Conservation (phyloP, 495 filamentous ascomycete genomes). For the Filosporella fistucella region DNA sequence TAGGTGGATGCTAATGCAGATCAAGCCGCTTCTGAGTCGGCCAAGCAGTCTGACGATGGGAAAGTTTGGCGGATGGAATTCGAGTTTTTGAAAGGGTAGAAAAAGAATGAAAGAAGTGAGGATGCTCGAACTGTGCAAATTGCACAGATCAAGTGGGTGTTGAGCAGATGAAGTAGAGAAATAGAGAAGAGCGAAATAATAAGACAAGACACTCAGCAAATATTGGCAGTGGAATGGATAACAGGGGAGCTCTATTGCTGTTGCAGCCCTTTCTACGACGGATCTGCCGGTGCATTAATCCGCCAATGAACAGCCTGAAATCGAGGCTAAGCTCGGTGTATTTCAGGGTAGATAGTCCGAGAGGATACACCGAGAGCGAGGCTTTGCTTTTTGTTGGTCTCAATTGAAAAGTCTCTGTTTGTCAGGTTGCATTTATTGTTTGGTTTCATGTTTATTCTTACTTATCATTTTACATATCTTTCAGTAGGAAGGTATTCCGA, state of each 20-base stretch:
- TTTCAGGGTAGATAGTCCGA: no score
- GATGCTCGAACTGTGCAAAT: conserved; percentile 12
- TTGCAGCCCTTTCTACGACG: neutral
- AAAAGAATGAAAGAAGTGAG: no score
- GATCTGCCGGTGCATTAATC: neutral
- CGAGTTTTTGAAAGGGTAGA: neutral
- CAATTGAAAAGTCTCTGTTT: no score
- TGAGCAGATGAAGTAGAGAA: conserved; percentile 1
- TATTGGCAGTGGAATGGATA: neutral
- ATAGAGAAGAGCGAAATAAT: neutral
- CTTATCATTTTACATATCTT: no score
- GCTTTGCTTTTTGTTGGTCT: no score
- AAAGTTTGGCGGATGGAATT: neutral
- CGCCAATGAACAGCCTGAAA: neutral
- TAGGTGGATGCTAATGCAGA: conserved; percentile 10
- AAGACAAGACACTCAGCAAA: no score
- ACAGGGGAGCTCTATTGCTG: neutral
- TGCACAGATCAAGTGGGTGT: no score
- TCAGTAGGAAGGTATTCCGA: no score
- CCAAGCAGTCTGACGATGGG: neutral
- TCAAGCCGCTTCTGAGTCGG: conserved; percentile 9
- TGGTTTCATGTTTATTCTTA: no score
- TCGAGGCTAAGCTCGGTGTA: no score
- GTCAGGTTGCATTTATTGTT: no score
- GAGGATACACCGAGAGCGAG: no score